Evolutionary conservation across 2,329 filamentous ascomycete species (phyloP), one percentile per base, ranked within the genome.

Genomic region (Cercospora canescens): DNA sequence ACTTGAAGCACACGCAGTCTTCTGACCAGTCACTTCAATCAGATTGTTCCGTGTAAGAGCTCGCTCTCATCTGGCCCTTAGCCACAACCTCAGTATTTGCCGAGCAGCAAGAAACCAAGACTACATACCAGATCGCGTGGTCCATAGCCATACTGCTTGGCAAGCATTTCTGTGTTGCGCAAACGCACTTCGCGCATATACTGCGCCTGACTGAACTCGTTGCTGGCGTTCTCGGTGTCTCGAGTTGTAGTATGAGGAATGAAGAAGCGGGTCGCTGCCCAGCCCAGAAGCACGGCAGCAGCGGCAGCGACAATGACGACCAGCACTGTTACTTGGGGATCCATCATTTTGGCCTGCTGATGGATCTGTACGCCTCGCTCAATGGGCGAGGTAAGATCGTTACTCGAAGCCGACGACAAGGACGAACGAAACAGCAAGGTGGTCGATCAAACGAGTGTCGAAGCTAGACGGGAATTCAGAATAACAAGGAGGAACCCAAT

Each of bases 121-220:
- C 6, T 11, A 60, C 65, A 11, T 59, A 66, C 65, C 63, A 66
- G 48, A 65, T 70, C 55, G 30, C 55, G 39, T 16, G 54, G 62
- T 24, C 65, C 60, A 35, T 65, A 62, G 6, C 68, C 68, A 54
- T 66, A 58, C 21, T 61, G 54, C 52, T 26, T 50, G 11, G 66
- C 70, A 16, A 73, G 69, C 58, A 37, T 54, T 37, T 69, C 70
- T 3, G 66, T 60, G 58, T 68, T 69, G 16, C 72, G 67, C 58
- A 73, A 59, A n/a, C 73, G 69, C 0, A 75, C 69, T 64, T 75
- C 69, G 8, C 73, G 71, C 72, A 74, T 74, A 56, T 75, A 75
- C 48, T 70, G 66, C n/a, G 67, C 65, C 55, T 75, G 73, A 50
- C 34, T 34, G 16, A 55, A 61, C 11, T 57, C 39, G n/a, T 16